A percentile compares a stretch with the other conserved stretches of the same genome.
These are phyloP conservation scores for Canavalia ensiformis DNA, from an alignment of 306 rosid genomes.

Conservation along the genomic window DNA sequence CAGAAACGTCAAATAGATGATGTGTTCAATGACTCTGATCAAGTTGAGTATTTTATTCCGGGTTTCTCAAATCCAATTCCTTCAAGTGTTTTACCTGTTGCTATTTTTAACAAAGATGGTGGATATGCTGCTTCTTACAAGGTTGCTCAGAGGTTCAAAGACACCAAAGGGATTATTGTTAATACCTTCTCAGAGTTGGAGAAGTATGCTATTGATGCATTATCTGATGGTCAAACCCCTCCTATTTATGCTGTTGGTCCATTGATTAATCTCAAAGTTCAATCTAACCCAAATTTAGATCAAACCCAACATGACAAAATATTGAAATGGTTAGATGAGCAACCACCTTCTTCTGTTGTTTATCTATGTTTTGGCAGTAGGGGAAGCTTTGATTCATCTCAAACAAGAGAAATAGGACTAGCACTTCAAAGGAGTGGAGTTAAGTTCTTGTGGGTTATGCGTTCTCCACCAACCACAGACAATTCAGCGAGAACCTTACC, in stretches of 20 bases:
- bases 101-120: slow-evolving; percentile 52
- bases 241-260: slow-evolving; percentile 73
- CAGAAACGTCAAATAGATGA: slow-evolving; percentile 40
- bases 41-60: slow-evolving; percentile 46
- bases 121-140: slow-evolving; percentile 56
- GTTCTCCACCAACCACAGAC: slow-evolving; percentile 44
- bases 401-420: slow-evolving; percentile 67
- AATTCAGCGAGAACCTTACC: slow-evolving; percentile 49
- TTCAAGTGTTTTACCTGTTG: slow-evolving; percentile 53
- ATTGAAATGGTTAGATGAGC: slow-evolving; percentile 68
- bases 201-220: slow-evolving; percentile 46
- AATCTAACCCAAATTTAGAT: slow-evolving; percentile 46
- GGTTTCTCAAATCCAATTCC: slow-evolving; percentile 59
- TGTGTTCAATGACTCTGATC: slow-evolving; percentile 52
- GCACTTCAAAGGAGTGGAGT: slow-evolving; percentile 61
- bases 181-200: slow-evolving; percentile 66
- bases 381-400: slow-evolving; percentile 63
- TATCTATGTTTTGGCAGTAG: slow-evolving; percentile 75
- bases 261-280: slow-evolving; percentile 54
- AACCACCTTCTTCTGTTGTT: slow-evolving; percentile 59
- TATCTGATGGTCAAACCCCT: slow-evolving; percentile 52
- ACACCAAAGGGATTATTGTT: slow-evolving; percentile 66
- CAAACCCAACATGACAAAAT: slow-evolving; percentile 52
- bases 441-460: slow-evolving; percentile 67
- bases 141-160: slow-evolving; percentile 54